Conservation (phyloP, 1,139 yeast genomes). For the Taphrina pruni region DNA sequence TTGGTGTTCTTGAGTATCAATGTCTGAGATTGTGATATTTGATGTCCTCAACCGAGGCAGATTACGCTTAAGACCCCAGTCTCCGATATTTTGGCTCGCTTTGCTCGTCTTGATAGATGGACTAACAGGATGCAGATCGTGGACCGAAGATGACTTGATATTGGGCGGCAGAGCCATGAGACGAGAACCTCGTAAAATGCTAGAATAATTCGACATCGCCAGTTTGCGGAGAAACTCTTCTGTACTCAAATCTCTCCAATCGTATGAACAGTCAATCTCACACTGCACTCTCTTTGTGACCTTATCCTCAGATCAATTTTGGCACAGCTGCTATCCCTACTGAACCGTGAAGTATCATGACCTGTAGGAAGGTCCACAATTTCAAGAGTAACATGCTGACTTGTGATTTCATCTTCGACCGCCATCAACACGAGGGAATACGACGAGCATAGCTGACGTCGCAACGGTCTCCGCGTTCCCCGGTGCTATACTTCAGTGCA, state of each 20-base stretch:
- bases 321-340: too few species aligned
- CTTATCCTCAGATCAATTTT: too few species aligned
- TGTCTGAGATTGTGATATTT: constrained; percentile 26
- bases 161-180: constrained; percentile 31
- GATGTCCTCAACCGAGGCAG: constrained; percentile 37
- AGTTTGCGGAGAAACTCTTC: too few species aligned
- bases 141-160: constrained; percentile 12
- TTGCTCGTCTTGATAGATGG: constrained; percentile 33
- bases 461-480: constrained; percentile 19
- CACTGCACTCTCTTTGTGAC: too few species aligned
- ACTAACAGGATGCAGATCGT: constrained; percentile 23
- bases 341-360: too few species aligned
- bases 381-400: too few species aligned
- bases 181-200: constrained; percentile 26
- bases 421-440: not conserved
- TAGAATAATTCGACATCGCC: constrained; percentile 20
- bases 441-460: constrained; percentile 10
- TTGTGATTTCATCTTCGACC: not conserved
- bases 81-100: constrained; percentile 35
- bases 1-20: constrained; percentile 39
- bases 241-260: too few species aligned
- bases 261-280: too few species aligned
- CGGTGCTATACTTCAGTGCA: not conserved
- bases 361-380: too few species aligned
- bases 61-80: constrained; percentile 42